Conservation (phyloP, 2,329 filamentous ascomycete genomes). For the Aotearoamyces nothofagi region DNA sequence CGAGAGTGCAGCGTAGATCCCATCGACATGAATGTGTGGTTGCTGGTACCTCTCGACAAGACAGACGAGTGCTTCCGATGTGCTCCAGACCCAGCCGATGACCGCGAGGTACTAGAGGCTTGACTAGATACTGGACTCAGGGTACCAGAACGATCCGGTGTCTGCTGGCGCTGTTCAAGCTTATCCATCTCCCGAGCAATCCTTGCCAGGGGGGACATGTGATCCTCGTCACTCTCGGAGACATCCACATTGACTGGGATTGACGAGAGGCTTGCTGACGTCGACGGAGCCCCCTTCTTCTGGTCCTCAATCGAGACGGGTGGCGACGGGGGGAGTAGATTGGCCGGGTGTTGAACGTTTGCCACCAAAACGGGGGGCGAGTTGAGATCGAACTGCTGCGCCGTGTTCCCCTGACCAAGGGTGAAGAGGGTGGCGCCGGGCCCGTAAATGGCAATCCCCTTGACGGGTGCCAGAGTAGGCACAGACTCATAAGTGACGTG, state of each 20-base stretch:
- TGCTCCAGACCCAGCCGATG: conserved; percentile 38
- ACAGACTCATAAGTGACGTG: conserved; percentile 83
- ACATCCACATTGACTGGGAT: conserved; percentile 40
- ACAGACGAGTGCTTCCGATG: conserved; percentile 34
- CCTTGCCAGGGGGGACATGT: conserved; percentile 60
- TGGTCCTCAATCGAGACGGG: conserved; percentile 68
- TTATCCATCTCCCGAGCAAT: conserved; percentile 54
- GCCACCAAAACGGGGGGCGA: conserved; percentile 66
- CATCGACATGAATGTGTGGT: conserved; percentile 54
- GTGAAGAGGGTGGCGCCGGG: conserved; percentile 88
- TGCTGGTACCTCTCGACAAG: conserved; percentile 37
- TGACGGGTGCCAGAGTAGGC: conserved; percentile 68
- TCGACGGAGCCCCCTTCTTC: conserved; percentile 24
- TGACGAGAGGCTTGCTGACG: conserved; percentile 16
- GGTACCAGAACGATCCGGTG: conserved; percentile 14
- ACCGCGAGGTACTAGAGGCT: conserved; percentile 29
- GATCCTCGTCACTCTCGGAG: conserved; percentile 66
- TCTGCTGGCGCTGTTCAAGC: conserved; percentile 12
- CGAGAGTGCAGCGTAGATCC: conserved; percentile 36
- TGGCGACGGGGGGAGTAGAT: conserved; percentile 64
- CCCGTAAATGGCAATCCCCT: conserved; percentile 75
- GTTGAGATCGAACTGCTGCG: conserved; percentile 92
- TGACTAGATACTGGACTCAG: conserved; percentile 19
- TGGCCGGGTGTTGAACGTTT: conserved; percentile 74
- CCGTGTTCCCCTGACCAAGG: conserved; percentile 70